phyloP scores from a whole-genome alignment of 371 early-diverging fungal genomes.

The Rhizopus stolonifer region DNA sequence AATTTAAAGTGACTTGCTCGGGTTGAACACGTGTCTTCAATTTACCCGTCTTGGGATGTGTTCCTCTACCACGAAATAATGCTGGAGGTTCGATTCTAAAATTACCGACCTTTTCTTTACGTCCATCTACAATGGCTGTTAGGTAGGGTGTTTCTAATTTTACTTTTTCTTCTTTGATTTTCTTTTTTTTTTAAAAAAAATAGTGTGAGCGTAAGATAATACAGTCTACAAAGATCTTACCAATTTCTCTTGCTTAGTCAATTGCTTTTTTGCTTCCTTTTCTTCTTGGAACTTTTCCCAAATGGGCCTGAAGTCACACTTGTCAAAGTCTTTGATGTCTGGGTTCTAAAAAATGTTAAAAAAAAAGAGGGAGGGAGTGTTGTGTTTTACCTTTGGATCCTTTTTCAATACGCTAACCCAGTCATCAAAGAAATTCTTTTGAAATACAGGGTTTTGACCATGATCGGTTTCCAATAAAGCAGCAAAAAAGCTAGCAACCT shows the following conservation, averaged over 20 bases:
- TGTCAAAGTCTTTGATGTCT: constrained; percentile 74
- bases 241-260: constrained; percentile 91
- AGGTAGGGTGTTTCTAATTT: constrained; percentile 76
- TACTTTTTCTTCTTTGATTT: constrained; percentile 72
- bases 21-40: constrained; percentile 88
- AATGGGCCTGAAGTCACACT: constrained; percentile 92
- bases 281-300: constrained; percentile 74
- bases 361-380: neutral
- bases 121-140: constrained; percentile 79
- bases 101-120: constrained; percentile 97
- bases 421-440: constrained; percentile 91
- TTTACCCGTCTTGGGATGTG: constrained; percentile 93
- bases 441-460: constrained; percentile 81
- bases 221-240: too few relatives aligned
- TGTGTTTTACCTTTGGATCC: constrained; percentile 64
- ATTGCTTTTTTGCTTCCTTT: constrained; percentile 77
- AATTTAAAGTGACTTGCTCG: constrained; percentile 92
- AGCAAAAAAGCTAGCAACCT: constrained; percentile 95
- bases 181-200: too few relatives aligned
- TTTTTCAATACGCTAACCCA: constrained; percentile 67
- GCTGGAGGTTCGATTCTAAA: constrained; percentile 96
- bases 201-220: too few relatives aligned
- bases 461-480: constrained; percentile 83
- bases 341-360: constrained; percentile 45
- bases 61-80: constrained; percentile 95